These are phyloP conservation scores for Fomitiporia mediterranea DNA, from an alignment of 1,284 basidiomycete species.

Conservation along the genomic window DNA sequence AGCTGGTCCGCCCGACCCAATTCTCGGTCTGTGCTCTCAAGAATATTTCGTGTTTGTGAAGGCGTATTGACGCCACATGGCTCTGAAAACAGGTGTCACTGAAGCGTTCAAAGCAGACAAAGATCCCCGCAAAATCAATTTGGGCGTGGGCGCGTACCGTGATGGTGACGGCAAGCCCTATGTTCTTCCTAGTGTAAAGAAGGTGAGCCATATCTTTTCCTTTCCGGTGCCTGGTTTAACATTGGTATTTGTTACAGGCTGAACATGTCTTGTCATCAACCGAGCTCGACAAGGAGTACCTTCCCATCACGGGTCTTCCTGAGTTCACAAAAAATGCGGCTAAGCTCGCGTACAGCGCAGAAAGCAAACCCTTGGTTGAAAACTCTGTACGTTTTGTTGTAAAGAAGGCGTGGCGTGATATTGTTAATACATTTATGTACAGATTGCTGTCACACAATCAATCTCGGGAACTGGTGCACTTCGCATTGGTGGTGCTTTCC, in stretches of 20 bases:
- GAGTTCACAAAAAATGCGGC: conserved; percentile 89
- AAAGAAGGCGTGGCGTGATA: conserved; percentile 12
- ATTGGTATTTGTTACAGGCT: conserved; percentile 46
- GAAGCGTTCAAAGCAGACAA: conserved; percentile 96
- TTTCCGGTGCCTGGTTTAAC: background rate
- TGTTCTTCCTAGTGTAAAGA: conserved; percentile 85
- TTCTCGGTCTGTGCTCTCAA: conserved; percentile 64
- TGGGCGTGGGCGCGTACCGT: conserved; percentile 93
- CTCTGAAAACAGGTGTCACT: conserved; percentile 57
- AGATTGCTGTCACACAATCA: conserved; percentile 92
- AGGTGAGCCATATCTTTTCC: conserved; percentile 43
- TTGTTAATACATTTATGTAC: conserved; percentile 13
- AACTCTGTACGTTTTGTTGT: conserved; percentile 57
- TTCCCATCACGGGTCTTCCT: conserved; percentile 90
- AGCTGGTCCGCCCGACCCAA: conserved; percentile 89
- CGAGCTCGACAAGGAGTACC: conserved; percentile 94
- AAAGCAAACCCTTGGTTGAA: conserved; percentile 71
- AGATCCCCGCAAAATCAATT: conserved; percentile 90
- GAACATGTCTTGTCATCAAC: conserved; percentile 68
- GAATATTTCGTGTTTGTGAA: background rate
- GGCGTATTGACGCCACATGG: conserved; percentile 14
- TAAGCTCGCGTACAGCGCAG: conserved; percentile 87
- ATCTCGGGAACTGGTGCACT: conserved; percentile 99
- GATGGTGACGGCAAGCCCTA: conserved; percentile 96
- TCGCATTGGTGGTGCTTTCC: conserved; percentile 92